Base-by-base conservation (phyloP, 148 eudicot genomes). In the Silene uniflora region DNA sequence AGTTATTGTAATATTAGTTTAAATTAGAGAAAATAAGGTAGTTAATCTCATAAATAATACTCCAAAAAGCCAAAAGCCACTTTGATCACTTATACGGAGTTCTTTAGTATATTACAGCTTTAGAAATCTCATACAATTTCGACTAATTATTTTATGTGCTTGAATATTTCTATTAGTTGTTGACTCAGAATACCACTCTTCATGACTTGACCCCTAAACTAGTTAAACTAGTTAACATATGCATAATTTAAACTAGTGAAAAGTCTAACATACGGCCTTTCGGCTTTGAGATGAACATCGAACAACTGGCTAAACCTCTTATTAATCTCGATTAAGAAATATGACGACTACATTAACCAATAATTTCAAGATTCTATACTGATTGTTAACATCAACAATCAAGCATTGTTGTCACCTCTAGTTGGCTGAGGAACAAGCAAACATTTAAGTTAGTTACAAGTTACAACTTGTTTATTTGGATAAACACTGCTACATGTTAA, bases 401-500 rank as follows among this genome's bases (percentile, higher is more conserved):
- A 52, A 71, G 42, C 73, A 71, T 71, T 71, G 54, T 54, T 54
- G 12, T 7, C 8, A 35, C 42, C 24, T 71, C 27, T 52, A 16
- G 27, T 52, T 71, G 73, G 73, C n/a, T 54, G 17, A 71, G 24
- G 5, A 54, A 54, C 22, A 24, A 0, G 8, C 19, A 54, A 52
- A 19, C 62, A 10, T 54, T 54, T 71, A 55, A 24, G 54, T 46
- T 52, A 24, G 55, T 14, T 16, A 27, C 62, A 71, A 24, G 55
- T 14, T 16, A 27, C 62, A 71, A 71, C 14, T 54, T 24, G 73
- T 3, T 54, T 24, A 44, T 68, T 68, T 68, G 69, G 69, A 66
- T 66, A 66, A 35, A 6, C 5, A 17, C n/a, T 6, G 9, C 47
- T 66, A 66, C 69, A 66, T 18, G 66, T 10, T 27, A 65, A 65